phyloP scores from a whole-genome alignment of 2,329 filamentous ascomycete species.

The Myriosclerotinia scirpicola region DNA sequence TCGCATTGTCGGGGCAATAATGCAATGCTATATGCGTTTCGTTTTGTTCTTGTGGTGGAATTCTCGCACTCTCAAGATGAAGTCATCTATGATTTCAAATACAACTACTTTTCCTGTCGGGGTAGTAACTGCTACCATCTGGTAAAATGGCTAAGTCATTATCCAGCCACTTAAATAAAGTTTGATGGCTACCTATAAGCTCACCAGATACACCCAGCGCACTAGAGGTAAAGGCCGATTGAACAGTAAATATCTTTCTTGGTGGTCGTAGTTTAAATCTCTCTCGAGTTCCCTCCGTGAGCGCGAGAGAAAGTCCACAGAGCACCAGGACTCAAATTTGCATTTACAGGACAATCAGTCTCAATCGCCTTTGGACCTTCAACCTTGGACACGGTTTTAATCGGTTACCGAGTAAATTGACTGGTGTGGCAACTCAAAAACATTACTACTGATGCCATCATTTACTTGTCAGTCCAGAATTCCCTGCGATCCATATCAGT shows the following conservation, averaged over 20 bases:
- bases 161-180: constrained; percentile 45
- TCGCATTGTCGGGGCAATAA: neutral
- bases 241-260: constrained; percentile 60
- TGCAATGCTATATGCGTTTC: neutral
- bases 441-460: constrained; percentile 56
- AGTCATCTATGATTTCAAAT: constrained; percentile 19
- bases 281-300: neutral
- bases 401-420: constrained; percentile 58
- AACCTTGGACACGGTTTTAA: constrained; percentile 45
- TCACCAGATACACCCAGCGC: constrained; percentile 53
- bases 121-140: constrained; percentile 33
- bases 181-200: constrained; percentile 42
- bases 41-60: neutral
- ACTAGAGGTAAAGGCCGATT: constrained; percentile 58
- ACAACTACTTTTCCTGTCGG: constrained; percentile 16
- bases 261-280: constrained; percentile 54
- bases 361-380: constrained; percentile 33
- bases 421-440: constrained; percentile 63
- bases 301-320: constrained; percentile 37
- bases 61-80: constrained; percentile 24
- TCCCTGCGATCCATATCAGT: constrained; percentile 47
- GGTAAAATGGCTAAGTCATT: constrained; percentile 43
- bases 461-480: constrained; percentile 51
- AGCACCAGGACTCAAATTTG: constrained; percentile 39
- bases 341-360: constrained; percentile 33